These are phyloP conservation scores for Micractinium conductrix DNA, from an alignment of 139 green algal species.

Conservation along the genomic window DNA sequence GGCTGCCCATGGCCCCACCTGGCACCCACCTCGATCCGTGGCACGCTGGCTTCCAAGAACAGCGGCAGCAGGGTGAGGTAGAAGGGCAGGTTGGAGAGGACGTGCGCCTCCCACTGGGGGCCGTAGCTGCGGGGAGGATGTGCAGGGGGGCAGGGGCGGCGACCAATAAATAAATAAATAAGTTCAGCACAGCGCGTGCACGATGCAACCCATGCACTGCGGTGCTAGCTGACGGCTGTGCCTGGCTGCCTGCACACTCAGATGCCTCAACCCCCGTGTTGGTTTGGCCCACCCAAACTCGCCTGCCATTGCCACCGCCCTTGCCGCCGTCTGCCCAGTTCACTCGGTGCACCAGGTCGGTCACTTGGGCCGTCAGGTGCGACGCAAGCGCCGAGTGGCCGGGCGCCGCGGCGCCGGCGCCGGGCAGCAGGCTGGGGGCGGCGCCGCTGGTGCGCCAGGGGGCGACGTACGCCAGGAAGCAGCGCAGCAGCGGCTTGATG, in stretches of 20 bases:
- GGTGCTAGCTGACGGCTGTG: too few relatives aligned
- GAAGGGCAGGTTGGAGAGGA: conserved; percentile 84
- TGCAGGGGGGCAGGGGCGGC: background rate
- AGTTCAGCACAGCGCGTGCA: too few relatives aligned
- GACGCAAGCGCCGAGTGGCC: conserved; percentile 12
- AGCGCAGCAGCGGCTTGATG: conserved; percentile 65
- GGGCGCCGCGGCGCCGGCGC: background rate
- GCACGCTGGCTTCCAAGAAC: conserved; percentile 61
- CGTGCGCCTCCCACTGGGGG: conserved; percentile 71
- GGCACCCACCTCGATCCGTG: conserved; percentile 29
- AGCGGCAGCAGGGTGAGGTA: conserved; percentile 79
- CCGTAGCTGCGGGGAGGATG: conserved; percentile 35
- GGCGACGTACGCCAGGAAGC: conserved; percentile 66
- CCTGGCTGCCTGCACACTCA: too few relatives aligned
- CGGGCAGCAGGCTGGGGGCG: conserved; percentile 12
- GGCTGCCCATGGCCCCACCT: too few relatives aligned
- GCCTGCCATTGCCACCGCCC: background rate
- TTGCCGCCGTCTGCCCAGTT: conserved; percentile 24
- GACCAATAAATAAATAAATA: too few relatives aligned
- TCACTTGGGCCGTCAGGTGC: conserved; percentile 38
- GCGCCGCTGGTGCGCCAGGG: conserved; percentile 55
- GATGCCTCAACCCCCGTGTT: too few relatives aligned
- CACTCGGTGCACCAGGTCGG: conserved; percentile 49
- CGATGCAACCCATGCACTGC: too few relatives aligned
- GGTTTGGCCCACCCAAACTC: too few relatives aligned